phyloP scores from a whole-genome alignment of 352 stramenopile genomes.

The Globisporangium paroecandrum region DNA sequence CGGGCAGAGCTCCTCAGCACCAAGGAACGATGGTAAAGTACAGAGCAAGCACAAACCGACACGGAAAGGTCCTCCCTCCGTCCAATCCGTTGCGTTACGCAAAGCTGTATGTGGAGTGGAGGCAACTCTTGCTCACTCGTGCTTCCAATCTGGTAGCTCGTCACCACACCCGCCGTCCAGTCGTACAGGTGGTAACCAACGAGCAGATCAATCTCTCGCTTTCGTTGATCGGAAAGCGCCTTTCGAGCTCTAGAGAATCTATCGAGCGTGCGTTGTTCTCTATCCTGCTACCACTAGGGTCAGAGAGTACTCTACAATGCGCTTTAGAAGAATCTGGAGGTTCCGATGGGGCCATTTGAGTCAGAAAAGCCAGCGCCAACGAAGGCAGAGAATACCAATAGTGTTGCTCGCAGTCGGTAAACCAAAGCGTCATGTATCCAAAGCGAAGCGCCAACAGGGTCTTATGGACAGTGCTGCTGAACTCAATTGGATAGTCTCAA shows the following conservation, averaged over 20 bases:
- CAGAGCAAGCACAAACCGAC: background rate
- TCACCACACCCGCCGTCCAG: background rate
- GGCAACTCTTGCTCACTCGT: background rate
- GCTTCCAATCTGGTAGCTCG: background rate
- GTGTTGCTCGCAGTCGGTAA: no score
- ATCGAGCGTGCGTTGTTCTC: background rate
- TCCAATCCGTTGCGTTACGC: background rate
- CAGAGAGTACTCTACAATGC: no score
- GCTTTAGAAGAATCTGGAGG: no score
- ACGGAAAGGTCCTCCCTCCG: background rate
- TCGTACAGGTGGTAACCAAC: background rate
- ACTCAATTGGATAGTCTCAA: background rate
- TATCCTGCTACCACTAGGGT: no score
- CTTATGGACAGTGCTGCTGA: background rate
- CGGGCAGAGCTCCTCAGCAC: background rate
- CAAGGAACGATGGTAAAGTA: background rate
- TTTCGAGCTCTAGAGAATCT: background rate
- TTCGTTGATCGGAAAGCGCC: background rate
- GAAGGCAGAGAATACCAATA: no score
- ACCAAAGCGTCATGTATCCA: no score
- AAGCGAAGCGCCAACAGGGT: no score
- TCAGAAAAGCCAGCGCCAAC: no score
- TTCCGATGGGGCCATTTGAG: no score
- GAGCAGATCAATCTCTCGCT: background rate
- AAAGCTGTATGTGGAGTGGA: background rate